Conservation (phyloP, 202 grass and related monocot genomes). For the Zizania palustris region DNA sequence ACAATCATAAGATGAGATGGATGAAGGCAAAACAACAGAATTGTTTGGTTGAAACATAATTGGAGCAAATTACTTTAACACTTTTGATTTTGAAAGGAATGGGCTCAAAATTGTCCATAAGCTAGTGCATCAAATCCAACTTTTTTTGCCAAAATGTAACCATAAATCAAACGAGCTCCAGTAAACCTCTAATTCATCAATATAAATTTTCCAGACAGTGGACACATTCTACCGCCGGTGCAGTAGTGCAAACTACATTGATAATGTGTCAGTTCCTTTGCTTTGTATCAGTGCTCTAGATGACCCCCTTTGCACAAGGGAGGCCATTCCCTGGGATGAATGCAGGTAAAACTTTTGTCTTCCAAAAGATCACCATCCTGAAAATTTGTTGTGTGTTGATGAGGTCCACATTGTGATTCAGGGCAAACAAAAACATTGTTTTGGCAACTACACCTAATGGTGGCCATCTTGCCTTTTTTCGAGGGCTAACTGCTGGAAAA, state of each 20-base stretch:
- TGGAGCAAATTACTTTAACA: background rate
- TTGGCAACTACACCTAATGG: slow-evolving; percentile 92
- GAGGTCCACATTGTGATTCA: slow-evolving; percentile 46
- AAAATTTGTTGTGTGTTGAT: slow-evolving; percentile 33
- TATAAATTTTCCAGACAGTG: slow-evolving; percentile 66
- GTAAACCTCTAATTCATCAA: background rate
- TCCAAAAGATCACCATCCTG: slow-evolving; percentile 6
- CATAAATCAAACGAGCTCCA: background rate
- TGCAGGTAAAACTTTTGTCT: slow-evolving; percentile 62
- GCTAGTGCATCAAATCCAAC: slow-evolving; percentile 15
- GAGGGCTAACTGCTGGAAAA: slow-evolving; percentile 72
- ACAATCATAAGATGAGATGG: background rate
- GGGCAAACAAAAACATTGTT: slow-evolving; percentile 86
- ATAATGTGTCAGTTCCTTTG: slow-evolving; percentile 68
- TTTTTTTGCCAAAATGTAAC: slow-evolving; percentile 9
- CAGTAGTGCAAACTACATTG: slow-evolving; percentile 78
- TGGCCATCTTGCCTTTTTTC: slow-evolving; percentile 86
- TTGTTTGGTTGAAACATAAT: slow-evolving; percentile 23
- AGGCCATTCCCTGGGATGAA: slow-evolving; percentile 97
- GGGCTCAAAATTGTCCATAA: slow-evolving; percentile 15
- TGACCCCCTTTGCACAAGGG: slow-evolving; percentile 91
- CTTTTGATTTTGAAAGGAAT: background rate
- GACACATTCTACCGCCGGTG: slow-evolving; percentile 92
- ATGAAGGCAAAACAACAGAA: background rate
- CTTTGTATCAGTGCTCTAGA: slow-evolving; percentile 95